Percentiles rank a stretch among this genome's conserved stretches.
These are phyloP conservation scores for Xylaria sp. DNA, from an alignment of 2,329 filamentous ascomycete genomes.

Conservation along the genomic window DNA sequence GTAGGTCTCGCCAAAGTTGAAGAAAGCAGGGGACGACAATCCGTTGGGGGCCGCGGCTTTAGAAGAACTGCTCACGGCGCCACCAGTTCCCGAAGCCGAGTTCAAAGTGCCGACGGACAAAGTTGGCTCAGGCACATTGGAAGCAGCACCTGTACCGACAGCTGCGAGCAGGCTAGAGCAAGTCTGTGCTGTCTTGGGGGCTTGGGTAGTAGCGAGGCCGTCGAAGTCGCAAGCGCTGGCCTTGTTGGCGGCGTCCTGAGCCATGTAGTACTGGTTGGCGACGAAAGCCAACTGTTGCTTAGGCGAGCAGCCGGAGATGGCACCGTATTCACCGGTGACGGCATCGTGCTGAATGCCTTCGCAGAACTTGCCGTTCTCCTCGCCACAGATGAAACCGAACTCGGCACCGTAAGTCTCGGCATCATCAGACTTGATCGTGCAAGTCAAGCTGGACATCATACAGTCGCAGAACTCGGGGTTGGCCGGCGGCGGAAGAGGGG, in stretches of 20 bases:
- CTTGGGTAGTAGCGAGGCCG: slow-evolving; percentile 55
- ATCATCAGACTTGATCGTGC: slow-evolving; percentile 55
- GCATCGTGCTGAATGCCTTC: slow-evolving; percentile 63
- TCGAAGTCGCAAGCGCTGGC: slow-evolving; percentile 64
- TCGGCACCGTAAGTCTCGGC: slow-evolving; percentile 57
- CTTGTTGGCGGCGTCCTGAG: slow-evolving; percentile 43
- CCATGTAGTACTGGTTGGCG: slow-evolving; percentile 64
- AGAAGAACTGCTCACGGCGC: slow-evolving; percentile 37
- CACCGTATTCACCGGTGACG: slow-evolving; percentile 64
- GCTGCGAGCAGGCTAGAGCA: slow-evolving; percentile 57
- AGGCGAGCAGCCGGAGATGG: slow-evolving; percentile 70
- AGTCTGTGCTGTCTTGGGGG: slow-evolving; percentile 40
- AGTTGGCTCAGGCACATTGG: slow-evolving; percentile 46
- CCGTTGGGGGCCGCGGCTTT: slow-evolving; percentile 41
- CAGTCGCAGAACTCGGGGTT: slow-evolving; percentile 76
- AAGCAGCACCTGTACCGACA: slow-evolving; percentile 57
- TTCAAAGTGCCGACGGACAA: slow-evolving; percentile 22
- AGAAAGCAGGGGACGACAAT: slow-evolving; percentile 31
- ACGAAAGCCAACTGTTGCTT: slow-evolving; percentile 68
- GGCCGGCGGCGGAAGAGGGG: slow-evolving; percentile 72
- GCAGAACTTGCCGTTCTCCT: slow-evolving; percentile 49
- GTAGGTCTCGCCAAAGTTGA: slow-evolving; percentile 31
- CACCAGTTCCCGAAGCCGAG: slow-evolving; percentile 19
- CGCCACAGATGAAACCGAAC: slow-evolving; percentile 70
- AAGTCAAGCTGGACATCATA: slow-evolving; percentile 71